A percentile compares a stretch with the other conserved stretches of the same genome.
Conservation (phyloP, 176 grass and related monocot genomes). For the Eleusine indica region DNA sequence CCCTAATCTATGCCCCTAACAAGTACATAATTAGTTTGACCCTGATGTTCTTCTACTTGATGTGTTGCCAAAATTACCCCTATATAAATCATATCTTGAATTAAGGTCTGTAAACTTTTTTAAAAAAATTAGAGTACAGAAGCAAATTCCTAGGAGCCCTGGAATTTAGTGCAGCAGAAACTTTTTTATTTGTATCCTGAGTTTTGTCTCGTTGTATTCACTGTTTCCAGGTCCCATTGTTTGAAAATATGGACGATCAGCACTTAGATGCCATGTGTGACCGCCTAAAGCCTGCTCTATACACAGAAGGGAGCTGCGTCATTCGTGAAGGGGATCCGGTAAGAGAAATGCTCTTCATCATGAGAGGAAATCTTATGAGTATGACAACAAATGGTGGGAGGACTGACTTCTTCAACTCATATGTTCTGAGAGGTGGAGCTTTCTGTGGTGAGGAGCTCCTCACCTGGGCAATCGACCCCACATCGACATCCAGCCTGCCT, state of each 20-base stretch:
- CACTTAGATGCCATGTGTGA: slow-evolving; percentile 86
- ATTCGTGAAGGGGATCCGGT: slow-evolving; percentile 82
- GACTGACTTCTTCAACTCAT: slow-evolving; percentile 86
- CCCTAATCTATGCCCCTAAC: background rate
- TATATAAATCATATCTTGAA: background rate
- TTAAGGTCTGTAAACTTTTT: background rate
- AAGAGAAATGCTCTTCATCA: slow-evolving; percentile 87
- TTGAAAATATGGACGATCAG: slow-evolving; percentile 89
- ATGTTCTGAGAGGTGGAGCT: slow-evolving; percentile 71
- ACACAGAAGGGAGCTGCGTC: slow-evolving; percentile 76
- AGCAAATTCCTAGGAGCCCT: background rate
- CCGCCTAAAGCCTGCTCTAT: slow-evolving; percentile 72
- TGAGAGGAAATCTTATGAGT: slow-evolving; percentile 77
- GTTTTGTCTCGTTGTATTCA: slow-evolving; percentile 4
- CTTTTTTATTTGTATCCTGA: background rate
- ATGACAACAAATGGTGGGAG: slow-evolving; percentile 84
- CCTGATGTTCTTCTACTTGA: background rate
- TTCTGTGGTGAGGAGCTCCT: slow-evolving; percentile 92
- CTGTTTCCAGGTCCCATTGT: slow-evolving; percentile 78
- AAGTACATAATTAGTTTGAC: background rate
- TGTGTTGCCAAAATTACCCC: background rate
- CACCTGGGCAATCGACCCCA: slow-evolving; percentile 91
- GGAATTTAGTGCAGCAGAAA: background rate
- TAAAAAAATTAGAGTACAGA: background rate
- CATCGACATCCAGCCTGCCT: slow-evolving; percentile 61